These are phyloP conservation scores for Hemileccinum impolitum DNA, from an alignment of 768 basidiomycete genomes.

Conservation along the genomic window DNA sequence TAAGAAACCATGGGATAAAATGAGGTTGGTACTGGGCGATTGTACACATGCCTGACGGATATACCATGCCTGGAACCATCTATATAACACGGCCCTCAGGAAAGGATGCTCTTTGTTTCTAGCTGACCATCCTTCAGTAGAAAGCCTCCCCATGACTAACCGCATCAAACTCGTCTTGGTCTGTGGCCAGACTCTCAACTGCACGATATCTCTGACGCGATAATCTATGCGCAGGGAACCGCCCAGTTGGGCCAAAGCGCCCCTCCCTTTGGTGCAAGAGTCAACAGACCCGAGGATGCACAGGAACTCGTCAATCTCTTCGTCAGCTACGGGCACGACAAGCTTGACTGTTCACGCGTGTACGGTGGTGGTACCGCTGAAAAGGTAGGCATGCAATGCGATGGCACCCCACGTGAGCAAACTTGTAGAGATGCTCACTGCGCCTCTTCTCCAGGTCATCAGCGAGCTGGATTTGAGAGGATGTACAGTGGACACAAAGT, in stretches of 20 bases:
- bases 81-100: neutral
- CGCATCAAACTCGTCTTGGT: conserved; percentile 10
- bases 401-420: neutral
- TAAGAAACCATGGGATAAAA: neutral
- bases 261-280: conserved; percentile 3
- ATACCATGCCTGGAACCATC: neutral
- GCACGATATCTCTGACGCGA: neutral
- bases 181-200: neutral
- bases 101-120: neutral
- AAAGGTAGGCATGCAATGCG: neutral
- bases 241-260: conserved; percentile 14
- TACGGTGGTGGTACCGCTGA: conserved; percentile 18
- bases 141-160: neutral
- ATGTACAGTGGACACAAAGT: conserved; percentile 22
- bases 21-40: no score
- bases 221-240: conserved; percentile 7
- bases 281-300: conserved; percentile 12
- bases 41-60: neutral
- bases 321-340: conserved; percentile 11
- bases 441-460: conserved; percentile 7
- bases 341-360: conserved; percentile 9
- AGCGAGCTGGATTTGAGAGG: conserved; percentile 13
- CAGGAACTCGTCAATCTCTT: conserved; percentile 21
- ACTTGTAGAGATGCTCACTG: neutral
- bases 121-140: neutral